Base-by-base conservation (phyloP, 202 grass and related monocot species). In the Carex arenaria region DNA sequence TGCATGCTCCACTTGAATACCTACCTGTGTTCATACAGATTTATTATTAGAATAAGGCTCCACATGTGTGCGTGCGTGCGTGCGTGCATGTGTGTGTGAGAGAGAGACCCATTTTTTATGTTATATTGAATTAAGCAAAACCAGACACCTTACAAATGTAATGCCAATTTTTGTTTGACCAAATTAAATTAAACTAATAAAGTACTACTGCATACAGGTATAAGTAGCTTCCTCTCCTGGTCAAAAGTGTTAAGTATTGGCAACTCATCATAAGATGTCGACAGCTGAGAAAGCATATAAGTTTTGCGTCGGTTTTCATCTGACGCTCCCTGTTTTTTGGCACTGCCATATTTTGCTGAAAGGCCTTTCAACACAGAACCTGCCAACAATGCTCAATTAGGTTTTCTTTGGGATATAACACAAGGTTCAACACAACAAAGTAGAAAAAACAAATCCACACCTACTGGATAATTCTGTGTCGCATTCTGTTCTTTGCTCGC, bases 221-320 rank as follows among this genome's bases (percentile, higher is more conserved):
- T 61, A 13, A 90, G 77, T 51, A 84, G 77, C 40, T 90, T 90
- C 68, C n/a, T 87, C 4, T 82, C 82, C 17, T 61, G 36, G 52
- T 82, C 68, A 68, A 90, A 87, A 57, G 80, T 80, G 72, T 53
- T 40, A 34, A 82, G 69, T 64, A 87, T 79, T 68, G 88, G 62
- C 67, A 85, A 64, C 51, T 84, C 77, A 6, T 81, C 52, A 49
- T 52, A 40, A 82, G 7, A 63, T 36, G 66, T 69, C 13, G 31
- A 36, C n/a, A 67, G 19, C 32, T 66, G 72, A 5, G 73, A 54
- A 11, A 80, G 67, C 53, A 78, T 86, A 36, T 82, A 84, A 55
- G 84, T 86, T 68, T 69, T 81, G 3, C 57, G 57, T 64, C 81
- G 82, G 71, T 57, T 90, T 64, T 85, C 88, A 77, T 90, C 88